Evolutionary conservation across 2,329 filamentous ascomycete species (phyloP).

Genomic region (Aspergillus glaucus): DNA sequence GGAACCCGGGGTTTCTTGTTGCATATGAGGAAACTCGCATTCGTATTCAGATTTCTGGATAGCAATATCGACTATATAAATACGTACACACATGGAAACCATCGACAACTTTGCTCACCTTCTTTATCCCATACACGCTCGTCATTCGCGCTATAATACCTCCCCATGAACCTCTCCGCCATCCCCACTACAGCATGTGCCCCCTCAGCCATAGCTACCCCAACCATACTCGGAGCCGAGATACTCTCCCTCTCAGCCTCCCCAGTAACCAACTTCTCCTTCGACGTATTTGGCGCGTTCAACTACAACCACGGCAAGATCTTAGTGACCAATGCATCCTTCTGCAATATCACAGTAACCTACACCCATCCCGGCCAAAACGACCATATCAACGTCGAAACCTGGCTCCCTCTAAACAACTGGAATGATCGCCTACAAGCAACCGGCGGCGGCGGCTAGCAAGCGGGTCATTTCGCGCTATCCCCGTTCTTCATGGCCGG

Average conservation of each 20-base stretch:
- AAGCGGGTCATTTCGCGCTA: conserved; percentile 10
- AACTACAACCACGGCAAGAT: conserved; percentile 8
- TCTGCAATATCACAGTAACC: conserved; percentile 35
- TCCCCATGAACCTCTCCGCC: neutral
- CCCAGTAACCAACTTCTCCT: conserved; percentile 11
- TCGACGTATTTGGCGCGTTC: neutral
- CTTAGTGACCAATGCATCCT: conserved; percentile 8
- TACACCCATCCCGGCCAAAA: conserved; percentile 34
- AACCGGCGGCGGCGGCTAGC: conserved; percentile 34
- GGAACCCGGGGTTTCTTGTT: no score
- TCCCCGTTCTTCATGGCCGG: conserved; percentile 9
- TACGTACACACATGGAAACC: neutral
- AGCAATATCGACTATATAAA: neutral
- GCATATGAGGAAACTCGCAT: neutral
- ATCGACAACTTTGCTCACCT: neutral
- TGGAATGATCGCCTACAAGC: conserved; percentile 37
- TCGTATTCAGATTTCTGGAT: neutral
- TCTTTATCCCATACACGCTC: neutral
- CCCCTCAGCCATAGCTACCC: conserved; percentile 5
- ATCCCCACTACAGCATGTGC: neutral
- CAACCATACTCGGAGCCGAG: conserved; percentile 11
- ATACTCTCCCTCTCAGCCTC: conserved; percentile 12
- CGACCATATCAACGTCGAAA: conserved; percentile 26
- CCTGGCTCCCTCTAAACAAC: conserved; percentile 28
- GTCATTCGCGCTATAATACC: neutral